Conservation (phyloP, 306 rosid genomes). For the Acacia acuminata region DNA sequence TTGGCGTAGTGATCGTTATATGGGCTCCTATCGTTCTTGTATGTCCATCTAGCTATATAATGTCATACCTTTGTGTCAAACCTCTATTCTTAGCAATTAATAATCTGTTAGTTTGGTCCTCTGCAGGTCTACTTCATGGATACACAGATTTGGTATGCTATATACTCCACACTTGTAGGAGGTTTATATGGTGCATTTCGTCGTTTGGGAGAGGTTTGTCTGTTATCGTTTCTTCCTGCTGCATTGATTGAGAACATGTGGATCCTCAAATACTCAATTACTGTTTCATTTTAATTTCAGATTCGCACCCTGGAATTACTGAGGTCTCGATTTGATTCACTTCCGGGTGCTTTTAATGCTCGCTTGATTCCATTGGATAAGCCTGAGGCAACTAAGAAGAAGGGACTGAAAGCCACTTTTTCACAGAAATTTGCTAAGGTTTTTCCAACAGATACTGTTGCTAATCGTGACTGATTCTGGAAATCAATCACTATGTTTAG, state of each 20-base stretch:
- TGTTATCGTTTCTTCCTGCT: constrained; percentile 2
- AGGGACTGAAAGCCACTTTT: constrained; percentile 65
- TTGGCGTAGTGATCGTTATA: constrained; percentile 83
- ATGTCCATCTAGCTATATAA: constrained; percentile 40
- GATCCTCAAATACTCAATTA: constrained; percentile 26
- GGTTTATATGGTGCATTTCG: constrained; percentile 97
- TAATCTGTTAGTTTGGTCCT: constrained; percentile 10
- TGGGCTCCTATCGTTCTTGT: constrained; percentile 97
- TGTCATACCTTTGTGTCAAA: constrained; percentile 24
- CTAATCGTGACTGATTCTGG: constrained; percentile 16
- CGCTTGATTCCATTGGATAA: constrained; percentile 71
- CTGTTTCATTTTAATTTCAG: constrained; percentile 48
- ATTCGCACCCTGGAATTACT: constrained; percentile 86
- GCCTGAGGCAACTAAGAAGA: constrained; percentile 48
- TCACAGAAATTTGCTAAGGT: constrained; percentile 82
- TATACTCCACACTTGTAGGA: constrained; percentile 84
- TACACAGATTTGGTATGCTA: constrained; percentile 98
- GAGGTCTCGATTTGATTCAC: constrained; percentile 80
- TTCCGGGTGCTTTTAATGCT: constrained; percentile 89
- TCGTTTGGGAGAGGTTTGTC: constrained; percentile 95
- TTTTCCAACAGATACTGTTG: constrained; percentile 26
- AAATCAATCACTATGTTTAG: constrained; percentile 4
- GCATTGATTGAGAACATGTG: constrained; percentile 24
- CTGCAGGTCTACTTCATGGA: constrained; percentile 97
- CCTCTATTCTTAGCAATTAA: constrained; percentile 14